Conservation (phyloP, 208 protist species). For the Leishmania amazonensis region DNA sequence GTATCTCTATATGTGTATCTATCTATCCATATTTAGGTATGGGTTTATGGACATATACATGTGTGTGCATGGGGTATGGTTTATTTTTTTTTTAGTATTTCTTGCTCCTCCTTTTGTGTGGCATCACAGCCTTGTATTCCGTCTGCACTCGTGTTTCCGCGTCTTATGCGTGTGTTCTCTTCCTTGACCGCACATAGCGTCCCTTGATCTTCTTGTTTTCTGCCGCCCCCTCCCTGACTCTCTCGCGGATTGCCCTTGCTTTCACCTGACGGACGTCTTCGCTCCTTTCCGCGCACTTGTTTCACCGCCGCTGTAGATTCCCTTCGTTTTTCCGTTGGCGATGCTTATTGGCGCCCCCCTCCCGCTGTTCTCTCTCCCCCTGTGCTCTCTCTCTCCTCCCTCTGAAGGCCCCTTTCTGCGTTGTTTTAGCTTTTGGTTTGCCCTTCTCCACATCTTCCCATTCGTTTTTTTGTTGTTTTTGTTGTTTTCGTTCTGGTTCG, state of each 20-base stretch:
- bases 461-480: too few species aligned
- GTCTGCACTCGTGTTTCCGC: background rate
- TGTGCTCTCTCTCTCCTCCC: background rate
- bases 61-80: too few species aligned
- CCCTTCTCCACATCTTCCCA: background rate
- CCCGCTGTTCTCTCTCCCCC: background rate
- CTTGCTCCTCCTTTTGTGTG: background rate
- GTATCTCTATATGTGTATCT: too few species aligned
- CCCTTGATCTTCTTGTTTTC: conserved; percentile 22
- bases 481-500: too few species aligned
- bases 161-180: background rate
- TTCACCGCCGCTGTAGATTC: background rate
- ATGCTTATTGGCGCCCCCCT: background rate
- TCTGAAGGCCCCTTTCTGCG: background rate
- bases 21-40: background rate
- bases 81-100: background rate
- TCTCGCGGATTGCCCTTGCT: background rate
- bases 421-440: background rate
- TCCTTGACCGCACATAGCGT: background rate
- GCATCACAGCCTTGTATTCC: background rate
- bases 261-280: background rate
- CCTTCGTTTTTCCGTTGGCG: conserved; percentile 21
- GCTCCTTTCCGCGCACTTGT: background rate
- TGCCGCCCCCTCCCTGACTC: background rate
- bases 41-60: too few species aligned